A percentile compares a stretch with the other conserved stretches of the same genome.
These are phyloP conservation scores for Penicillium sp. DNA, from an alignment of 2,329 filamentous ascomycete genomes.

Conservation along the genomic window DNA sequence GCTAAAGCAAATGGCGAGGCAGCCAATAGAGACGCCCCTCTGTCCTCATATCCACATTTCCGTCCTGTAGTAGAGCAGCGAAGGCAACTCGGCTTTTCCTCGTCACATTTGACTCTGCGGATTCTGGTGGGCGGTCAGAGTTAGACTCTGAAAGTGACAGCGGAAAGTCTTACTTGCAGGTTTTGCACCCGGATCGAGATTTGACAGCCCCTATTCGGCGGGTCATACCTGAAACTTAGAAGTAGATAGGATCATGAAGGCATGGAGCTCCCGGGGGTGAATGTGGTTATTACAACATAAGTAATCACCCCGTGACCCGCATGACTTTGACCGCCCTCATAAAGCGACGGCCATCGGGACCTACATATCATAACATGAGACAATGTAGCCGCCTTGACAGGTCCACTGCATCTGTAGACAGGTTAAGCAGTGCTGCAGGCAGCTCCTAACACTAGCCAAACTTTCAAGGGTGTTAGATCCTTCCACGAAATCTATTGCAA, in stretches of 20 bases:
- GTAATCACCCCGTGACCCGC: no score
- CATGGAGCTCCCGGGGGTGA: neutral
- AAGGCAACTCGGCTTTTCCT: conserved; percentile 22
- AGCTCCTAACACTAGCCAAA: neutral
- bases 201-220: conserved; percentile 9
- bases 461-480: no score
- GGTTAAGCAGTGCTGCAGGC: neutral
- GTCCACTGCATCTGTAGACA: neutral
- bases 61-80: conserved; percentile 19
- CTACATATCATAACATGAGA: neutral
- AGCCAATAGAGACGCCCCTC: neutral
- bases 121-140: conserved; percentile 7
- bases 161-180: conserved; percentile 16
- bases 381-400: neutral
- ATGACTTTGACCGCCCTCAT: neutral
- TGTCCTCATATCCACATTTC: conserved; percentile 16
- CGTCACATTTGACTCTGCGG: conserved; percentile 23
- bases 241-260: neutral
- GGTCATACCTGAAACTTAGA: neutral
- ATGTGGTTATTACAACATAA: no score
- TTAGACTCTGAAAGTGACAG: neutral
- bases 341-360: neutral
- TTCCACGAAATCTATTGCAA: no score
- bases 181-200: conserved; percentile 16
- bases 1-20: neutral